Evolutionary conservation across 352 stramenopile species (phyloP).

Genomic region (Phytophthora sojae): DNA sequence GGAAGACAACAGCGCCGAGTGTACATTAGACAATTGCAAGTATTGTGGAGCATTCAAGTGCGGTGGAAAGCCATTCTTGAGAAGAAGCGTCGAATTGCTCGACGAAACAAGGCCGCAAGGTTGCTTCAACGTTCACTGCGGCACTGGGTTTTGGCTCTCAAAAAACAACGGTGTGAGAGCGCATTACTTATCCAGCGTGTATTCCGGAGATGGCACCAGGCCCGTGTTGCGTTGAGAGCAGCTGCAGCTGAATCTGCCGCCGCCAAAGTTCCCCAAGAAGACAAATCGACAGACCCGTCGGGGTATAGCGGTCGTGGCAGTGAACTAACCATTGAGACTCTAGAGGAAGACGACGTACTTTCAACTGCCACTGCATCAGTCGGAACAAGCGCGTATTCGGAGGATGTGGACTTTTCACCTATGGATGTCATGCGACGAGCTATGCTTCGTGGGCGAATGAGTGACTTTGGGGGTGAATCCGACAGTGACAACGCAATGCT

Average conservation of each 20-base stretch:
- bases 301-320: constrained; percentile 37
- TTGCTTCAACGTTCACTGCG: constrained; percentile 49
- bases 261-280: constrained; percentile 21
- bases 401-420: constrained; percentile 38
- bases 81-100: constrained; percentile 44
- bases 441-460: constrained; percentile 20
- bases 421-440: constrained; percentile 25
- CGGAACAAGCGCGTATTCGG: constrained; percentile 51
- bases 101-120: constrained; percentile 40
- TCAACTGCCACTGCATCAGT: constrained; percentile 49
- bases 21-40: constrained; percentile 43
- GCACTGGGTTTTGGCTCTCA: constrained; percentile 37
- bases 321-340: constrained; percentile 39
- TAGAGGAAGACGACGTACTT: constrained; percentile 41
- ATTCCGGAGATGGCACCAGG: constrained; percentile 38
- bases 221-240: constrained; percentile 21
- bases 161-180: constrained; percentile 28
- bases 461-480: constrained; percentile 19
- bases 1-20: constrained; percentile 31
- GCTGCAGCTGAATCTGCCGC: constrained; percentile 16
- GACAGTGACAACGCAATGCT: constrained; percentile 50
- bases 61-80: constrained; percentile 66
- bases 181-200: constrained; percentile 43
- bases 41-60: constrained; percentile 57
- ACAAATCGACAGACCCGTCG: constrained; percentile 21